These are phyloP conservation scores for Gastrolobium bilobum DNA, from an alignment of 306 rosid species.

Conservation along the genomic window DNA sequence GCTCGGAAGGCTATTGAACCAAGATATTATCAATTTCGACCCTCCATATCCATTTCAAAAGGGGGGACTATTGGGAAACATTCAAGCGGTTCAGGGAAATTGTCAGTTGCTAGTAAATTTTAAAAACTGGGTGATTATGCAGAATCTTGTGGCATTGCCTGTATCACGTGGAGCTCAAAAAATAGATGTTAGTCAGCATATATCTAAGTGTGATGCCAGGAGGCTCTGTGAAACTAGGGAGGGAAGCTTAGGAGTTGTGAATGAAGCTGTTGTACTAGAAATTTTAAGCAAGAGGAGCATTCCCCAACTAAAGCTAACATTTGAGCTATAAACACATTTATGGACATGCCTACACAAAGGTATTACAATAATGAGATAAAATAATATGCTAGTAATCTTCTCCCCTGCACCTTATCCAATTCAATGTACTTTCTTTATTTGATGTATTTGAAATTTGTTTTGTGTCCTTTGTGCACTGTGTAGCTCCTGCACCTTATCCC, in stretches of 20 bases:
- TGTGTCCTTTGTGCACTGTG: background rate
- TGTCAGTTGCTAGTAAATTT: conserved; percentile 1
- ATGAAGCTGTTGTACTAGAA: conserved; percentile 75
- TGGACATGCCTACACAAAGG: conserved; percentile 79
- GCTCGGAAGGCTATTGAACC: conserved; percentile 65
- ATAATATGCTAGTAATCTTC: background rate
- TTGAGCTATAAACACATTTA: conserved; percentile 76
- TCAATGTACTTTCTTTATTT: background rate
- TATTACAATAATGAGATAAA: conserved; percentile 1
- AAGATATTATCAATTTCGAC: conserved; percentile 73
- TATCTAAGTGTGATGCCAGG: conserved; percentile 78
- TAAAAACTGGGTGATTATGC: conserved; percentile 33
- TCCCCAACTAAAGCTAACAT: conserved; percentile 72
- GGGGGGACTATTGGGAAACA: conserved; percentile 46
- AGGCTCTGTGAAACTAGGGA: conserved; percentile 77
- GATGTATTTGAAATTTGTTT: conserved; percentile 8
- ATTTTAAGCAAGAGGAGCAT: conserved; percentile 79
- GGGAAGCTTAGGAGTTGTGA: conserved; percentile 58
- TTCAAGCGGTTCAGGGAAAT: background rate
- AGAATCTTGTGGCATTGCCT: conserved; percentile 77
- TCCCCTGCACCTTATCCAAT: background rate
- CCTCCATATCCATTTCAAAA: conserved; percentile 79
- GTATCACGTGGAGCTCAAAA: conserved; percentile 84
- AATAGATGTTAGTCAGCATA: conserved; percentile 67
- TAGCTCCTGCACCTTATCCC: too few species aligned